These are phyloP conservation scores for Moesziomyces parantarcticus DNA, from an alignment of 1,284 basidiomycete genomes.

Conservation along the genomic window DNA sequence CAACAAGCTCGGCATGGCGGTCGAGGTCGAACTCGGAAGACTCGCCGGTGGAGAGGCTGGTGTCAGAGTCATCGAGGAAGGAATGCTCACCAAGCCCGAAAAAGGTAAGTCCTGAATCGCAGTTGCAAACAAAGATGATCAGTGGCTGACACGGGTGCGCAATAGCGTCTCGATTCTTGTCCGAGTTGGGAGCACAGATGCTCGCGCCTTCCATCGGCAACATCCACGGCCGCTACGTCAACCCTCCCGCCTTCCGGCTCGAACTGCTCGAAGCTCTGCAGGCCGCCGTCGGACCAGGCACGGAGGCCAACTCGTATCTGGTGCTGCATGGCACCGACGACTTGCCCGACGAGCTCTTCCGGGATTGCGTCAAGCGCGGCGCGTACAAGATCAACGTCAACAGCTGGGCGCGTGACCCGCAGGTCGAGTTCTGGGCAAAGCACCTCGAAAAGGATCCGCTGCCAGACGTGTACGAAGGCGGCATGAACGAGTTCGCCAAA, in stretches of 20 bases:
- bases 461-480: constrained; percentile 44
- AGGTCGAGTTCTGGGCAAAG: constrained; percentile 36
- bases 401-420: constrained; percentile 47
- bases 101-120: constrained; percentile 70
- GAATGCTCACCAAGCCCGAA: constrained; percentile 69
- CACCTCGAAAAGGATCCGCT: constrained; percentile 23
- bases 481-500: constrained; percentile 26
- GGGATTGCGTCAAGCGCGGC: constrained; percentile 31
- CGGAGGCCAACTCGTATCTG: constrained; percentile 20
- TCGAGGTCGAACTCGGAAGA: constrained; percentile 71
- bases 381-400: constrained; percentile 51
- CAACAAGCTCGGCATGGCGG: constrained; percentile 68
- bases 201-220: constrained; percentile 70
- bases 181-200: constrained; percentile 68
- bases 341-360: constrained; percentile 35
- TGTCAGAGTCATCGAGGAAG: constrained; percentile 69
- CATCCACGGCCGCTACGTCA: constrained; percentile 68
- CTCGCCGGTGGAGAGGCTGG: constrained; percentile 71
- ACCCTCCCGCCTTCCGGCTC: constrained; percentile 35
- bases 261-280: constrained; percentile 40
- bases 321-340: constrained; percentile 54
- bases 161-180: constrained; percentile 21
- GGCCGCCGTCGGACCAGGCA: constrained; percentile 23
- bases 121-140: too few species aligned
- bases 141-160: too few species aligned